Percentiles rank a stretch among this genome's conserved stretches.
Evolutionary conservation across 345 rosid genomes (phyloP).

Genomic region (Rubroshorea leprosula): DNA sequence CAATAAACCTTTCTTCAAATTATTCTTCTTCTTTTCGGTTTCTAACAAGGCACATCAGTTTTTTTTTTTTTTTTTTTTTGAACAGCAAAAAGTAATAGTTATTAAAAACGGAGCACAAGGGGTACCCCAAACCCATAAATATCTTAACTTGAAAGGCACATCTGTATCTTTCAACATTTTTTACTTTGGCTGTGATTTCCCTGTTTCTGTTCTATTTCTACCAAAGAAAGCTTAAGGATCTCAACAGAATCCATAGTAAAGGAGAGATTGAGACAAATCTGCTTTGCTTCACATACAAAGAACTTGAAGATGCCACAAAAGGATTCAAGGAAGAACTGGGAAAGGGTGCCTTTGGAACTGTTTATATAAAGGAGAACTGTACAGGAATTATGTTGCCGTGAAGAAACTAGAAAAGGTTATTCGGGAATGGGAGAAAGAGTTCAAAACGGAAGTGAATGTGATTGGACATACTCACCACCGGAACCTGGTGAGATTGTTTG

Average conservation of each 20-base stretch:
- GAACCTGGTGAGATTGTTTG: constrained; percentile 35
- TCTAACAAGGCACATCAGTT: too few relatives aligned
- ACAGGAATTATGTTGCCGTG: constrained; percentile 23
- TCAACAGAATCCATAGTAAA: too few relatives aligned
- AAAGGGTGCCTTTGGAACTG: constrained; percentile 27
- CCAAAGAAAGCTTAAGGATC: constrained; percentile 9
- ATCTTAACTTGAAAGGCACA: too few relatives aligned
- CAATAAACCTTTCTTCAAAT: too few relatives aligned
- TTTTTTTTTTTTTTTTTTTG: too few relatives aligned
- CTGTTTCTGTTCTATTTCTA: constrained; percentile 12
- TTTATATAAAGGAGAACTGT: constrained; percentile 24
- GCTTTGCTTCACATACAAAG: constrained; percentile 16
- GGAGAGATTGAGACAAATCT: constrained; percentile 18
- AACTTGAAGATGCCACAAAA: constrained; percentile 24
- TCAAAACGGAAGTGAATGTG: constrained; percentile 38
- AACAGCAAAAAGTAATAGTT: too few relatives aligned
- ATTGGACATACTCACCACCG: constrained; percentile 46
- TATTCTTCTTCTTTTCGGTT: too few relatives aligned
- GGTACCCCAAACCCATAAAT: too few relatives aligned
- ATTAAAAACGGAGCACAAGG: too few relatives aligned
- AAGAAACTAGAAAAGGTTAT: constrained; percentile 35
- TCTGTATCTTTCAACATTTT: constrained; percentile 22
- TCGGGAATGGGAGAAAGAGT: constrained; percentile 40
- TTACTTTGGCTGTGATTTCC: constrained; percentile 6
- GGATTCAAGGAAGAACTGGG: constrained; percentile 26